Evolutionary conservation across 1,284 basidiomycete genomes (phyloP).

Genomic region (Ganoderma resinaceum): DNA sequence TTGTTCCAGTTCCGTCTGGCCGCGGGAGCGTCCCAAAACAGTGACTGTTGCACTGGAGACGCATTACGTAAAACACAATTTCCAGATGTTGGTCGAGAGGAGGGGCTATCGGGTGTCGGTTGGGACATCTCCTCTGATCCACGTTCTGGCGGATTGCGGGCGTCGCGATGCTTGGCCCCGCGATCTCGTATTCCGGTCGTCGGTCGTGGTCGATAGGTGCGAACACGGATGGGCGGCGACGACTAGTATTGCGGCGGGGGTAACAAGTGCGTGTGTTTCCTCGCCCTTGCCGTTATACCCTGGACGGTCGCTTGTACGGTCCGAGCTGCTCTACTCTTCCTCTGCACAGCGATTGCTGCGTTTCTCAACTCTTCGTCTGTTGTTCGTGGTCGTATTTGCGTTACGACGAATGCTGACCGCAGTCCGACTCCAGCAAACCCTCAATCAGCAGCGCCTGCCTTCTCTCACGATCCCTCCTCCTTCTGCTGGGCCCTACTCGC

Average conservation of each 20-base stretch:
- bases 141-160: slow-evolving; percentile 10
- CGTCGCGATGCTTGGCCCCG: not conserved
- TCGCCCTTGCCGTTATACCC: slow-evolving; percentile 6
- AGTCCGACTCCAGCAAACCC: slow-evolving; percentile 30
- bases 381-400: not conserved
- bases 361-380: slow-evolving; percentile 1
- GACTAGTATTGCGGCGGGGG: not conserved
- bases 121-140: slow-evolving; percentile 15
- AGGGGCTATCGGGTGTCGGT: not conserved
- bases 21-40: not conserved
- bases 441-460: slow-evolving; percentile 62
- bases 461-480: slow-evolving; percentile 69
- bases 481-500: slow-evolving; percentile 66
- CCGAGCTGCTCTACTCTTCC: not conserved
- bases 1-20: not conserved
- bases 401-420: not conserved
- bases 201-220: not conserved
- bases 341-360: slow-evolving; percentile 2
- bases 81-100: slow-evolving; percentile 1
- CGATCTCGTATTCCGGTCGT: not conserved
- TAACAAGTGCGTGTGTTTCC: slow-evolving; percentile 8
- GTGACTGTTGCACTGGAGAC: slow-evolving; percentile 2
- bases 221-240: not conserved
- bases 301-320: not conserved
- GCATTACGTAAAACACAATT: slow-evolving; percentile 12